Evolutionary conservation across 495 filamentous ascomycete genomes (phyloP).

Genomic region (Podospora australis): DNA sequence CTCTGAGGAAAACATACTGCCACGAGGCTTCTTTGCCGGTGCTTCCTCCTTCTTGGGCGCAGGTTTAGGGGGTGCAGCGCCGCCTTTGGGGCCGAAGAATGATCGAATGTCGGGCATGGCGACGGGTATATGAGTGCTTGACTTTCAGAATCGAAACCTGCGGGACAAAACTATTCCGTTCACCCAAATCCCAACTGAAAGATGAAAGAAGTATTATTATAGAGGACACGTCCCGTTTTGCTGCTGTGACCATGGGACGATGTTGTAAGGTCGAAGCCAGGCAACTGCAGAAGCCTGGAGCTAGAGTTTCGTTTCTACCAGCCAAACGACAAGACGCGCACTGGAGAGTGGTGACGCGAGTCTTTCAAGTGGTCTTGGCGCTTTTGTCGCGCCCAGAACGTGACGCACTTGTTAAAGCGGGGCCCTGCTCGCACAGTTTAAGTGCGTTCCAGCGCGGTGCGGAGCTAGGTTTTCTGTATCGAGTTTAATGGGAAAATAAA

Average conservation of each 20-base stretch:
- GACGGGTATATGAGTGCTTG: not conserved
- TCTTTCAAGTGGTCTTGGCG: not conserved
- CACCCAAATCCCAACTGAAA: not conserved
- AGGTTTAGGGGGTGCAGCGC: constrained; percentile 39
- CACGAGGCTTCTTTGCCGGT: constrained; percentile 35
- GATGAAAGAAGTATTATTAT: not conserved
- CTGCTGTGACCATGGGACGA: not conserved
- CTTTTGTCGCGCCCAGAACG: not conserved
- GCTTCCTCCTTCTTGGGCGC: constrained; percentile 42
- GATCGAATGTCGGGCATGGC: constrained; percentile 75
- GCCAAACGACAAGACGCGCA: not conserved
- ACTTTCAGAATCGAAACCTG: not conserved
- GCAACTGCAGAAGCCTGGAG: not conserved
- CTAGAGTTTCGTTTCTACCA: not conserved
- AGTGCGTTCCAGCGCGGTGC: too few relatives aligned
- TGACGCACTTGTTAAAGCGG: too few relatives aligned
- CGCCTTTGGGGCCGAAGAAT: constrained; percentile 66
- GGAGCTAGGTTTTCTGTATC: too few relatives aligned
- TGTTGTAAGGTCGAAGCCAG: not conserved
- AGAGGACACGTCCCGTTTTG: too few relatives aligned
- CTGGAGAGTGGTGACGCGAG: not conserved
- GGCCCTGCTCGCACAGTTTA: too few relatives aligned
- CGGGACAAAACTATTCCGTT: not conserved
- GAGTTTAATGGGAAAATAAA: too few relatives aligned
- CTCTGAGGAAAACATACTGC: constrained; percentile 24